Conservation (phyloP, 2,329 filamentous ascomycete species). For the Colletotrichum acutatum region DNA sequence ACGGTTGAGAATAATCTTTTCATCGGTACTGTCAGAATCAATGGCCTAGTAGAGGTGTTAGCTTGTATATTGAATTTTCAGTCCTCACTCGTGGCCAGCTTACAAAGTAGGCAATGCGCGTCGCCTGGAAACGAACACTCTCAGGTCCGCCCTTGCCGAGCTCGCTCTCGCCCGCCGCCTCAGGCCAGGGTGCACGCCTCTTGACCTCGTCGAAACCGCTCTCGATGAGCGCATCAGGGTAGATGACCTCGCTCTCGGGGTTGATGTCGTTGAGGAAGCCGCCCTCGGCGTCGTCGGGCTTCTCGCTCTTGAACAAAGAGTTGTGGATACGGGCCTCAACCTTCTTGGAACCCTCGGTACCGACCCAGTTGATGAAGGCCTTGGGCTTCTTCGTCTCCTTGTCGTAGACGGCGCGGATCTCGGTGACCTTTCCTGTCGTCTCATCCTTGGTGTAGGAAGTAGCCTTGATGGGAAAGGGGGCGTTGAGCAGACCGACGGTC, state of each 20-base stretch:
- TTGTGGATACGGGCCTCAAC: conserved; percentile 85
- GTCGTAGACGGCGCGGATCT: conserved; percentile 72
- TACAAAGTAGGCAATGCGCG: conserved; percentile 87
- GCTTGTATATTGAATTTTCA: not conserved
- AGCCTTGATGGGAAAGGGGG: conserved; percentile 76
- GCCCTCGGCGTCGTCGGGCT: conserved; percentile 80
- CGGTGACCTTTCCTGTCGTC: conserved; percentile 70
- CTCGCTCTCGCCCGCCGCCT: conserved; percentile 76
- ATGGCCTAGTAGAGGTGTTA: conserved; percentile 62
- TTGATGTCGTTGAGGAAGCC: conserved; percentile 89
- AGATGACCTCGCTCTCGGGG: conserved; percentile 84
- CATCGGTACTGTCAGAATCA: conserved; percentile 81
- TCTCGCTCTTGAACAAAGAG: conserved; percentile 85
- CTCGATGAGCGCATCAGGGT: conserved; percentile 82
- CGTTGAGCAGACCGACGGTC: conserved; percentile 79
- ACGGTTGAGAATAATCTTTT: conserved; percentile 88
- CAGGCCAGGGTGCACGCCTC: conserved; percentile 81
- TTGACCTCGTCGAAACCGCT: conserved; percentile 83
- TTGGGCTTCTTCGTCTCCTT: conserved; percentile 80
- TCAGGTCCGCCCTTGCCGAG: conserved; percentile 72
- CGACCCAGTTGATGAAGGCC: conserved; percentile 92
- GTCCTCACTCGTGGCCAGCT: conserved; percentile 41
- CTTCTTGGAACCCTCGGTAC: conserved; percentile 69
- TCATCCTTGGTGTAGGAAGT: conserved; percentile 76
- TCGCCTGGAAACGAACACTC: conserved; percentile 88